phyloP scores from a whole-genome alignment of 495 filamentous ascomycete species.

The Clohesyomyces aquaticus region DNA sequence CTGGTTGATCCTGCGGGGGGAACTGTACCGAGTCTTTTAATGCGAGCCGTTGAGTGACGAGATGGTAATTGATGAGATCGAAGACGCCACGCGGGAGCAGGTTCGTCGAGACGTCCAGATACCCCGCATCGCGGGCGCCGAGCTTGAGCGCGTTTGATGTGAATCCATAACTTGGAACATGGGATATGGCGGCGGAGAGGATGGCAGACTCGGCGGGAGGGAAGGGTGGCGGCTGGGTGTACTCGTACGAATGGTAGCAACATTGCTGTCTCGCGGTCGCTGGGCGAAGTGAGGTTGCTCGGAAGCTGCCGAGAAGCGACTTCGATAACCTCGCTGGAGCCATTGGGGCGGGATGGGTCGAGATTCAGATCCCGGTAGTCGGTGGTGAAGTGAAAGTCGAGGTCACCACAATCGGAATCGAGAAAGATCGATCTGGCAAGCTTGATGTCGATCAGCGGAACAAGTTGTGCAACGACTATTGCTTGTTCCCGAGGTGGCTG shows the following conservation, averaged over 20 bases:
- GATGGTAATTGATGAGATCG: constrained; percentile 79
- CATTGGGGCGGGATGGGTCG: constrained; percentile 12
- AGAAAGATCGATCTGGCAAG: not conserved
- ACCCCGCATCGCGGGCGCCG: constrained; percentile 80
- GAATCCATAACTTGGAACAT: constrained; percentile 85
- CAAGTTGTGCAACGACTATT: not conserved
- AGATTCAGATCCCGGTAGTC: constrained; percentile 2
- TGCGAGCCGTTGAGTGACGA: constrained; percentile 67
- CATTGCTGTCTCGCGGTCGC: constrained; percentile 32
- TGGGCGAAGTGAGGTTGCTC: constrained; percentile 22
- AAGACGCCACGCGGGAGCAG: constrained; percentile 79
- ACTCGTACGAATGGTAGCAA: constrained; percentile 73
- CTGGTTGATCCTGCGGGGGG: constrained; percentile 39
- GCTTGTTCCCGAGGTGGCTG: not conserved
- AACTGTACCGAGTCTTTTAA: constrained; percentile 58
- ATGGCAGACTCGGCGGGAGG: constrained; percentile 71
- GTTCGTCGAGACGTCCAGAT: constrained; percentile 82
- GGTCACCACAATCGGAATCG: not conserved
- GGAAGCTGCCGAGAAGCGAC: constrained; percentile 14
- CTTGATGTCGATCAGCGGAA: constrained; percentile 4
- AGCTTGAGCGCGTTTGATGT: constrained; percentile 67
- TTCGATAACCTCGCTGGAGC: constrained; percentile 12
- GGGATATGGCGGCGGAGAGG: constrained; percentile 75
- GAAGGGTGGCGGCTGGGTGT: constrained; percentile 67
- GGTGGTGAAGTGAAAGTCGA: constrained; percentile 7